Conservation (phyloP, 225 moss, liverwort and hornwort genomes). For the Pleurozium schreberi region DNA sequence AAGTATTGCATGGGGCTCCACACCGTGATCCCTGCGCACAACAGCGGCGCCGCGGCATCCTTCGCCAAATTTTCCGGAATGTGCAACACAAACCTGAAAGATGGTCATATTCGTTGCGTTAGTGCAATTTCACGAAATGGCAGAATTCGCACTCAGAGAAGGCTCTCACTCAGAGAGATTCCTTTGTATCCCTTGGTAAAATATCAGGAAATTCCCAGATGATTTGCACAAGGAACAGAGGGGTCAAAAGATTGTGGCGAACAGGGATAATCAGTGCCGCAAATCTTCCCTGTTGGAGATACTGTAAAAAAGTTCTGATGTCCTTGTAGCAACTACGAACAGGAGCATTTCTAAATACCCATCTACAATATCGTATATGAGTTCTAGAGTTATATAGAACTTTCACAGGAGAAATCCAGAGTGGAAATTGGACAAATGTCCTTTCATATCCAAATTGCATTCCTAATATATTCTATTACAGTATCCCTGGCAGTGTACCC, state of each 20-base stretch:
- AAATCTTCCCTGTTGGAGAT: background rate
- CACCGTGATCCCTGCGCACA: constrained; percentile 79
- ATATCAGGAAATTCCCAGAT: background rate
- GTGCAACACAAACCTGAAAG: constrained; percentile 21
- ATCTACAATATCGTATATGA: background rate
- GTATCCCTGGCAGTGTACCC: background rate
- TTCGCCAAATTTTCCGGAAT: constrained; percentile 42
- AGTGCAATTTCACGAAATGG: background rate
- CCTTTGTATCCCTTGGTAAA: no score
- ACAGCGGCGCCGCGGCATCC: constrained; percentile 60
- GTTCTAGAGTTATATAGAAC: no score
- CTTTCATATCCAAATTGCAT: background rate
- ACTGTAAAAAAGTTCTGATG: no score
- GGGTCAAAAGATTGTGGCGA: no score
- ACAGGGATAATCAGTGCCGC: background rate
- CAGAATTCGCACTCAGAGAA: background rate
- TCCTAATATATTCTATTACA: background rate
- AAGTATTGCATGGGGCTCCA: constrained; percentile 74
- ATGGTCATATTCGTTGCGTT: background rate
- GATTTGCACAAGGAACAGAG: background rate
- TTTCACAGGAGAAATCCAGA: background rate
- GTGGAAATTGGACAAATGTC: no score
- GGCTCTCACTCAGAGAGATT: no score
- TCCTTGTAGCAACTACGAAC: no score
- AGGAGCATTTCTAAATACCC: no score